Percentiles rank a stretch among this genome's conserved stretches.
phyloP scores from a whole-genome alignment of 345 rosid genomes.

The Hibiscus syriacus region DNA sequence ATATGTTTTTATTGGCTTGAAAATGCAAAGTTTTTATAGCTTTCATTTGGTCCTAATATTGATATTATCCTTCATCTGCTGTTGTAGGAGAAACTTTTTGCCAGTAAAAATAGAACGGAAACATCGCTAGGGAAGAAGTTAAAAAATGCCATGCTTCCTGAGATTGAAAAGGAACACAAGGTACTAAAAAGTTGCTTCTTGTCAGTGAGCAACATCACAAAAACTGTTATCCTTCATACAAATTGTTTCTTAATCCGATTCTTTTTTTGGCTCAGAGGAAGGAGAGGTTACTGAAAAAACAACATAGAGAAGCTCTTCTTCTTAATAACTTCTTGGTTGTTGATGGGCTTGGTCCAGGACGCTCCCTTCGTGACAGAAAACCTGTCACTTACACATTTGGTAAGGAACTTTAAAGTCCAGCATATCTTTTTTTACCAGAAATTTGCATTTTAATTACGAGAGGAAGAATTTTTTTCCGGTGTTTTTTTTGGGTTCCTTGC shows the following conservation, averaged over 20 bases:
- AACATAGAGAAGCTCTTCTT: conserved; percentile 86
- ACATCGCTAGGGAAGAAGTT: conserved; percentile 83
- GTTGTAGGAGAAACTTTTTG: conserved; percentile 78
- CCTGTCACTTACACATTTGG: conserved; percentile 97
- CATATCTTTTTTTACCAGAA: background rate
- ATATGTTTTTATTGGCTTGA: background rate
- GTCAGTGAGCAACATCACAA: background rate
- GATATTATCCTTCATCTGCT: conserved; percentile 11
- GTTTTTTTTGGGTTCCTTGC: background rate
- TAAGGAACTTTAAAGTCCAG: conserved; percentile 24
- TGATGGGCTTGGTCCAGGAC: conserved; percentile 77
- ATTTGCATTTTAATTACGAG: background rate
- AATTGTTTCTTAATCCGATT: conserved; percentile 15
- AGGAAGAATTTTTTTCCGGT: background rate
- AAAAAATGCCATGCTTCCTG: conserved; percentile 81
- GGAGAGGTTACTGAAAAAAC: conserved; percentile 81
- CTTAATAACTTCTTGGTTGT: conserved; percentile 60
- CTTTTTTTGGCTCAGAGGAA: conserved; percentile 45
- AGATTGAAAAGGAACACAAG: conserved; percentile 42
- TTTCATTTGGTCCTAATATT: background rate
- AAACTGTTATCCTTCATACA: conserved; percentile 8
- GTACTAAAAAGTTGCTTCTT: conserved; percentile 29
- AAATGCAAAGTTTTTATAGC: background rate
- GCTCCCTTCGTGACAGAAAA: conserved; percentile 89
- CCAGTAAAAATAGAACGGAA: conserved; percentile 87